A percentile compares a stretch with the other conserved stretches of the same genome.
These are phyloP conservation scores for Chlorophyllum brunneum DNA, from an alignment of 768 basidiomycete species.

Conservation along the genomic window DNA sequence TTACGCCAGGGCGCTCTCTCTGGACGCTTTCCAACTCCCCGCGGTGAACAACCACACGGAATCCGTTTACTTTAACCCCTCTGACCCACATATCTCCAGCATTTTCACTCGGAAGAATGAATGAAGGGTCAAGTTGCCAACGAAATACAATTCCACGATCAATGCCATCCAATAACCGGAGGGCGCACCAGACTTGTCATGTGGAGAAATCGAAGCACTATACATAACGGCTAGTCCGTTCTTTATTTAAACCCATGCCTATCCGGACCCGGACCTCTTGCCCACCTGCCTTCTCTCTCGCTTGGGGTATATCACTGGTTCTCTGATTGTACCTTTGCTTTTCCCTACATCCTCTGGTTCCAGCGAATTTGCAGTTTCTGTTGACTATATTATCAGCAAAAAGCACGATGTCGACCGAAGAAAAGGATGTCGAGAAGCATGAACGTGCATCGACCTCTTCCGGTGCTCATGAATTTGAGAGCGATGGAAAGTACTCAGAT, in stretches of 20 bases:
- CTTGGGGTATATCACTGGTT: neutral
- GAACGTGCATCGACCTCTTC: slow-evolving; percentile 7
- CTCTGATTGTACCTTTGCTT: neutral
- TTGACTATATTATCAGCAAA: neutral
- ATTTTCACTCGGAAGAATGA: too few species aligned
- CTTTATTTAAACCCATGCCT: slow-evolving; percentile 9
- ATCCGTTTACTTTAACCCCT: too few species aligned
- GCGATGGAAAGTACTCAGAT: slow-evolving; percentile 23
- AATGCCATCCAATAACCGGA: neutral
- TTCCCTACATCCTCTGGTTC: neutral
- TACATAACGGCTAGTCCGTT: too few species aligned
- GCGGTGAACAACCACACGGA: too few species aligned
- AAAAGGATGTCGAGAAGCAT: slow-evolving; percentile 6
- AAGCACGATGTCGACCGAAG: neutral
- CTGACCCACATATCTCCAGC: too few species aligned
- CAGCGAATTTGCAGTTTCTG: neutral
- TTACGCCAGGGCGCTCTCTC: too few species aligned
- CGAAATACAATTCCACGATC: too few species aligned
- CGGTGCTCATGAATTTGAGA: neutral
- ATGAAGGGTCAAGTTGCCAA: too few species aligned
- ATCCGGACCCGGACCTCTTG: neutral
- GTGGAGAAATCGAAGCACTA: neutral
- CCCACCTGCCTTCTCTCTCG: neutral
- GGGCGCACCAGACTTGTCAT: neutral
- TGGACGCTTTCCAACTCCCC: too few species aligned